These are phyloP conservation scores for Phylloporus scabripes DNA, from an alignment of 768 basidiomycete genomes.

Conservation along the genomic window DNA sequence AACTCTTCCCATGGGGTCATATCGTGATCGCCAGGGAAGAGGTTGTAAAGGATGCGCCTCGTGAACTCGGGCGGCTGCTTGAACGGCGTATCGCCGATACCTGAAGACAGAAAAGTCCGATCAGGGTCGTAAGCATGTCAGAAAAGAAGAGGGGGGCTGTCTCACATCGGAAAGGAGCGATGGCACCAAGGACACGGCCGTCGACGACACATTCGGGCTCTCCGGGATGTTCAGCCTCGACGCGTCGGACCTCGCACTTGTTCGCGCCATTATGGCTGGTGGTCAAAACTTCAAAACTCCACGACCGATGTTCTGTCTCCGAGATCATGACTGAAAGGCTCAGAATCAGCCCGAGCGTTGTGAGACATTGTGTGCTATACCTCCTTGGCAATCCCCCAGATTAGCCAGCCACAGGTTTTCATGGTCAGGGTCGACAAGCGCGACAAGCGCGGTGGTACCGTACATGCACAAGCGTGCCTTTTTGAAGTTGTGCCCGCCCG, in stretches of 20 bases:
- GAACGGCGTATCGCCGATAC: constrained; percentile 66
- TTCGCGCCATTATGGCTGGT: constrained; percentile 67
- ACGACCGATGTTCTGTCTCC: constrained; percentile 43
- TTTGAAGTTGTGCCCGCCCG: constrained; percentile 54
- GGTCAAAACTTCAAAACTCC: constrained; percentile 60
- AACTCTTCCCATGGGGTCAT: constrained; percentile 64
- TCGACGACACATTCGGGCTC: constrained; percentile 66
- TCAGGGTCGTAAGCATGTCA: constrained; percentile 7
- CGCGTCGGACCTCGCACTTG: constrained; percentile 57
- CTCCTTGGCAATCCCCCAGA: constrained; percentile 74
- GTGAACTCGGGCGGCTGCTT: constrained; percentile 70
- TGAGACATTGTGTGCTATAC: constrained; percentile 36
- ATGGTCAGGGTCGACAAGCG: constrained; percentile 64
- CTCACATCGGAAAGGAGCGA: constrained; percentile 74
- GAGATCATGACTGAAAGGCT: constrained; percentile 43
- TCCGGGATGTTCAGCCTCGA: constrained; percentile 58
- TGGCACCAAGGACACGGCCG: constrained; percentile 66
- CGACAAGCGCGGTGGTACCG: constrained; percentile 70
- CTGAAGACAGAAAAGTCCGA: constrained; percentile 29
- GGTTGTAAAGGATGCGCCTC: constrained; percentile 58
- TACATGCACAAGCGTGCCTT: constrained; percentile 72
- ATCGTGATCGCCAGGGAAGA: constrained; percentile 56
- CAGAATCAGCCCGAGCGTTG: constrained; percentile 10
- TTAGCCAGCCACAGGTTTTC: constrained; percentile 75
- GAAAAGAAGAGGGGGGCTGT: background rate